These are phyloP conservation scores for Xylaria cubensis DNA, from an alignment of 495 filamentous ascomycete species.

Conservation along the genomic window DNA sequence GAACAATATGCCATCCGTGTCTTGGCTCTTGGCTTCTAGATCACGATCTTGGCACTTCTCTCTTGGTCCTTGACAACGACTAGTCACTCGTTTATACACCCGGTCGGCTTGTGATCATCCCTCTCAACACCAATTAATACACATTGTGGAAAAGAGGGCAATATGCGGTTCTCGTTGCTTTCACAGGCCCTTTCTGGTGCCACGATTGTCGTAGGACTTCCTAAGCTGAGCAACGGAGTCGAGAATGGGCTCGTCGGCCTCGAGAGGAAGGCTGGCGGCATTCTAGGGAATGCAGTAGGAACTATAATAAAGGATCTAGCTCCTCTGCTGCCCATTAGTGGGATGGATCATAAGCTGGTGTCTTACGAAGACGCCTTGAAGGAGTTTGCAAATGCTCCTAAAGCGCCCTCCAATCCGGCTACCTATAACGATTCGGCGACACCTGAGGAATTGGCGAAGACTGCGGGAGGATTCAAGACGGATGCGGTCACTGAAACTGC, in stretches of 20 bases:
- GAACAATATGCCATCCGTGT: background rate
- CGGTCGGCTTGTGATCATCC: background rate
- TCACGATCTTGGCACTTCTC: constrained; percentile 2
- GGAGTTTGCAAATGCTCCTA: constrained; percentile 23
- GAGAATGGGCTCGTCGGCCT: background rate
- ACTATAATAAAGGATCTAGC: background rate
- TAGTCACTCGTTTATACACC: constrained; percentile 24
- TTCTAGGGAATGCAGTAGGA: too few species aligned
- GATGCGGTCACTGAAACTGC: constrained; percentile 2
- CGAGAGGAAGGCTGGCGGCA: background rate
- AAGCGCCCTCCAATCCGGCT: constrained; percentile 23
- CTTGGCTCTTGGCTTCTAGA: constrained; percentile 10
- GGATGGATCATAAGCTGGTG: constrained; percentile 18
- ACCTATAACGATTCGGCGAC: constrained; percentile 20
- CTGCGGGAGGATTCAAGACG: background rate
- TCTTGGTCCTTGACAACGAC: constrained; percentile 2
- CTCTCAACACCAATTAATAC: background rate
- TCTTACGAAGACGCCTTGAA: constrained; percentile 17
- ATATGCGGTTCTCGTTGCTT: constrained; percentile 28
- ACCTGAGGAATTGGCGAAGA: constrained; percentile 9
- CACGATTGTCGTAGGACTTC: constrained; percentile 26
- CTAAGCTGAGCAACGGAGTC: background rate
- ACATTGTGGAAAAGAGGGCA: background rate
- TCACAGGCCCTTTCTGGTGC: constrained; percentile 28
- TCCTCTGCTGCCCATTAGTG: constrained; percentile 22